Evolutionary conservation across 768 basidiomycete genomes (phyloP).

Genomic region (Tubosaeta brunneosetosa): DNA sequence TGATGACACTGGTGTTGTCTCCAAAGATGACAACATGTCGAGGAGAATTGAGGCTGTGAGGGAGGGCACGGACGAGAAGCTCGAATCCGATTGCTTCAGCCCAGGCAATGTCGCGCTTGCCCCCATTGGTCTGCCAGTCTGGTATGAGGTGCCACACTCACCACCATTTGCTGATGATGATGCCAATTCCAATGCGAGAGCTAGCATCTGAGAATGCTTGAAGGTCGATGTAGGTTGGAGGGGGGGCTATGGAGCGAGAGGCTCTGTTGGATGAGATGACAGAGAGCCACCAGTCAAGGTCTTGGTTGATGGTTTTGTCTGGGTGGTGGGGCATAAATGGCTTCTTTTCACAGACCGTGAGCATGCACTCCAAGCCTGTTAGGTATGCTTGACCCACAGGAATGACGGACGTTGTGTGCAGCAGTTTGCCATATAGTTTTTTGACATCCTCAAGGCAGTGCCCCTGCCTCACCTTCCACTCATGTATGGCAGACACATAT

Average conservation of each 20-base stretch:
- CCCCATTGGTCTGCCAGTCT: background rate
- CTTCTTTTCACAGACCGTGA: conserved; percentile 21
- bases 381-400: conserved; percentile 36
- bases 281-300: conserved; percentile 1
- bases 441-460: conserved; percentile 1
- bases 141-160: background rate
- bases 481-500: background rate
- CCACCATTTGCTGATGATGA: background rate
- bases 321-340: conserved; percentile 29
- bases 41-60: no score
- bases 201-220: conserved; percentile 3
- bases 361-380: conserved; percentile 36
- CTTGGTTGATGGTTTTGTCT: rapidly evolving
- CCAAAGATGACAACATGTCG: background rate
- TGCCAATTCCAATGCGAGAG: conserved; percentile 3
- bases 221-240: background rate
- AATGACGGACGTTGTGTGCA: conserved; percentile 19
- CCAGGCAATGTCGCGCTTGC: background rate
- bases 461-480: background rate
- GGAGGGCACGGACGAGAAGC: background rate
- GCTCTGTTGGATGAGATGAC: no score
- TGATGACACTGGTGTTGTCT: background rate
- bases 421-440: conserved; percentile 6
- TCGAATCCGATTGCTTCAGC: background rate
- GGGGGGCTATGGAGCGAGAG: background rate